Conservation (phyloP, 352 stramenopile genomes). For the Phytophthora kernoviae region DNA sequence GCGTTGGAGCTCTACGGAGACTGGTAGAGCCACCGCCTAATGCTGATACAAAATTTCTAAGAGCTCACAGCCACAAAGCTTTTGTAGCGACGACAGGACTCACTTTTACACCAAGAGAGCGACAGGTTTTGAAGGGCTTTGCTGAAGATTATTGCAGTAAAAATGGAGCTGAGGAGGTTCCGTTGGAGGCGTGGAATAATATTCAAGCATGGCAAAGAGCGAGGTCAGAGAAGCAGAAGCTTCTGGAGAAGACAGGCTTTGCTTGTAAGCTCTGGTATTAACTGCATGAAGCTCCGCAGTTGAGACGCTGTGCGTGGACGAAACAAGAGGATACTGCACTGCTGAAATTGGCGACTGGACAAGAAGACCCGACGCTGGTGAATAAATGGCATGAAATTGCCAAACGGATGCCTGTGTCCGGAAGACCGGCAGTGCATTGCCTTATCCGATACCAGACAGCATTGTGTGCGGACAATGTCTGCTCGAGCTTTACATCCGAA, state of each 20-base stretch:
- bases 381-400: slow-evolving; percentile 64
- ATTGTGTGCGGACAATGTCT: slow-evolving; percentile 45
- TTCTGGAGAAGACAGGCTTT: slow-evolving; percentile 67
- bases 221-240: slow-evolving; percentile 27
- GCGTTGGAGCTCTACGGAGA: slow-evolving; percentile 2
- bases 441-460: slow-evolving; percentile 63
- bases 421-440: slow-evolving; percentile 58
- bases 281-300: slow-evolving; percentile 59
- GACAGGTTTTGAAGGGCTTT: slow-evolving; percentile 57
- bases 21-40: slow-evolving; percentile 54
- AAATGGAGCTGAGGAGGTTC: slow-evolving; percentile 28
- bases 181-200: slow-evolving; percentile 56
- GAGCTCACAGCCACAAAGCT: slow-evolving; percentile 57
- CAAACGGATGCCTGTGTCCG: slow-evolving; percentile 44
- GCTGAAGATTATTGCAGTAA: slow-evolving; percentile 33
- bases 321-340: slow-evolving; percentile 57
- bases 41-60: slow-evolving; percentile 54
- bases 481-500: slow-evolving; percentile 49
- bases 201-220: slow-evolving; percentile 40
- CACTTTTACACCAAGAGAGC: slow-evolving; percentile 66
- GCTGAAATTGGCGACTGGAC: slow-evolving; percentile 42
- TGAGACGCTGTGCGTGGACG: slow-evolving; percentile 61
- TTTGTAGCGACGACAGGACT: slow-evolving; percentile 52
- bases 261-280: slow-evolving; percentile 79
- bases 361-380: slow-evolving; percentile 40